Conservation (phyloP, 2,329 filamentous ascomycete species). For the Fusarium sp. region DNA sequence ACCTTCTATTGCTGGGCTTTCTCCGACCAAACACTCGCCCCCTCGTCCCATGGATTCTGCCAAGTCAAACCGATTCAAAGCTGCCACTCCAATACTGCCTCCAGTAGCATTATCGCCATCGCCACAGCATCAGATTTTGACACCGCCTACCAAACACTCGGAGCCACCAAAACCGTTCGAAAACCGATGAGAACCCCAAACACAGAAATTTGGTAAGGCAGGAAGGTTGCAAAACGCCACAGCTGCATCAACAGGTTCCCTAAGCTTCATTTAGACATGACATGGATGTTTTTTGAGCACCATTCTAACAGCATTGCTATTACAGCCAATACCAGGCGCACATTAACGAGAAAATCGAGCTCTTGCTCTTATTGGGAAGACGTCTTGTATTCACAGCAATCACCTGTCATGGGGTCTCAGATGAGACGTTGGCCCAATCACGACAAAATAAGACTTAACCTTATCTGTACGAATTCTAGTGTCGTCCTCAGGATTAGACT, state of each 20-base stretch:
- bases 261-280: neutral
- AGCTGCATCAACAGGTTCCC: conserved; percentile 7
- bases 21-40: conserved; percentile 65
- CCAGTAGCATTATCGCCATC: conserved; percentile 69
- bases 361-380: conserved; percentile 3
- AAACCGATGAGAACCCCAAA: conserved; percentile 30
- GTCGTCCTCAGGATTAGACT: conserved; percentile 3
- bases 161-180: conserved; percentile 38
- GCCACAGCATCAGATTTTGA: conserved; percentile 66
- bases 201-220: conserved; percentile 13
- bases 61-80: conserved; percentile 46
- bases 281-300: conserved; percentile 3
- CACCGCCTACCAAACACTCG: conserved; percentile 67
- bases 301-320: conserved; percentile 1
- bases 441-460: conserved; percentile 21
- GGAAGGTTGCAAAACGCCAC: conserved; percentile 22
- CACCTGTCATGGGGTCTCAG: conserved; percentile 15
- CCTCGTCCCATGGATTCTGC: conserved; percentile 50
- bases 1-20: conserved; percentile 60
- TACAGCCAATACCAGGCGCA: conserved; percentile 11
- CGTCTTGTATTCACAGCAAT: conserved; percentile 5
- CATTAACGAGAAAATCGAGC: conserved; percentile 8
- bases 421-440: conserved; percentile 8
- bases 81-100: conserved; percentile 63
- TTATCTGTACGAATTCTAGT: conserved; percentile 21